phyloP scores from a whole-genome alignment of 805 yeast species.

The Candida lessepsii region DNA sequence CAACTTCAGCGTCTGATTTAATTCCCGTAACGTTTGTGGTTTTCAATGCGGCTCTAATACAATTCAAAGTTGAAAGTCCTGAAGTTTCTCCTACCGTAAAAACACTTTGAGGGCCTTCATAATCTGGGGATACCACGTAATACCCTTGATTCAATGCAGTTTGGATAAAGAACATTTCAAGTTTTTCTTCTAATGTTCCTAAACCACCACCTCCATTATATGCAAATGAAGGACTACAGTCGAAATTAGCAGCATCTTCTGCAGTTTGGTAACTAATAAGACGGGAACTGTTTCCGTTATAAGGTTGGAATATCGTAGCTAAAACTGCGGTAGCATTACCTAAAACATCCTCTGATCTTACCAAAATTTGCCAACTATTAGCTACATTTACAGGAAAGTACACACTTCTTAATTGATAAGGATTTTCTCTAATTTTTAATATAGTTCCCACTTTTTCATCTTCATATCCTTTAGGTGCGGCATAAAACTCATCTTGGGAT shows the following conservation, averaged over 20 bases:
- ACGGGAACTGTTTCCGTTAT: conserved; percentile 24
- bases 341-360: conserved; percentile 22
- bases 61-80: conserved; percentile 29
- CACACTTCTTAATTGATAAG: conserved; percentile 18
- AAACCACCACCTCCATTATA: conserved; percentile 19
- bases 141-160: conserved; percentile 28
- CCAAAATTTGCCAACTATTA: conserved; percentile 23
- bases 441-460: conserved; percentile 22
- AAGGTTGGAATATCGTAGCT: conserved; percentile 28
- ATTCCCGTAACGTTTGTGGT: conserved; percentile 18
- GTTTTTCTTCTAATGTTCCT: conserved; percentile 15
- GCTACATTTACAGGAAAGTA: conserved; percentile 20
- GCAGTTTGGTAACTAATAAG: conserved; percentile 28
- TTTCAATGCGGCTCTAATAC: conserved; percentile 27
- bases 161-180: conserved; percentile 19
- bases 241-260: conserved; percentile 24
- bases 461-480: conserved; percentile 22
- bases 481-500: conserved; percentile 24
- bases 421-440: conserved; percentile 21
- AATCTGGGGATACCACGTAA: conserved; percentile 33
- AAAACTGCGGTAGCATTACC: conserved; percentile 26
- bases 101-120: conserved; percentile 31
- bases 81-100: conserved; percentile 30
- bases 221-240: conserved; percentile 29
- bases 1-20: conserved; percentile 16